Evolutionary conservation across 768 basidiomycete genomes (phyloP), one percentile per base, ranked within the genome.

Genomic region (Ephemerocybe angulata): DNA sequence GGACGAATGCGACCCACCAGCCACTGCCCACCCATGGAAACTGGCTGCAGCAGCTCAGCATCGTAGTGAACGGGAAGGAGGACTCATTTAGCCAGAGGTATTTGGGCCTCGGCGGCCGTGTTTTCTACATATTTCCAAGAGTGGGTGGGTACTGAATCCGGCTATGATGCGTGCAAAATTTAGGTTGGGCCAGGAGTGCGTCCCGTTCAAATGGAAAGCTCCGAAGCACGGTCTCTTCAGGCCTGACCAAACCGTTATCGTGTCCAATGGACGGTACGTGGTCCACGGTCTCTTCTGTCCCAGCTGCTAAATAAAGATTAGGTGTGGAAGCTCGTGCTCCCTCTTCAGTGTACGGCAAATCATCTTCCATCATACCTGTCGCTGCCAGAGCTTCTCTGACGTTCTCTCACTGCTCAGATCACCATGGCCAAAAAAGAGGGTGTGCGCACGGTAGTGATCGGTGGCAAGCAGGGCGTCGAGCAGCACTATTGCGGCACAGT

Each of bases 401-500:
- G 7, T 3, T 48, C 25, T 30, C 43, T 3, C 17, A 30, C 21
- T 22, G 15, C 43, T 58, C 65, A 83, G 82, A 78, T 84, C 57
- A 80, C 81, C 22, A 82, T 86, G 81, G 65, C 76, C 0, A 85
- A 84, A 64, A 68, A 75, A 37, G 81, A 85, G 56, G 81, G 81
- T 29, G 77, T 75, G 24, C 80, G 70, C 61, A 82, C 79, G 6
- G 77, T 80, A n/a, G 81, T 85, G 3, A 59, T 81, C n/a, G 82
- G 82, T 24, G 84, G 83, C 31, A 76, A 75, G 60, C 62, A 71
- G 11, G 72, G 67, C 47, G 66, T 75, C 8, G 65, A 63, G 35
- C 83, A 84, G 60, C 75, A 84, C 60, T 85, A 83, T 62, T 83
- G 81, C 58, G 84, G 84, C 19, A 79, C 76, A 33, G 83, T 85